Evolutionary conservation across 2,329 filamentous ascomycete genomes (phyloP), one percentile per base, ranked within the genome.

Genomic region (Sporothrix mexicana): DNA sequence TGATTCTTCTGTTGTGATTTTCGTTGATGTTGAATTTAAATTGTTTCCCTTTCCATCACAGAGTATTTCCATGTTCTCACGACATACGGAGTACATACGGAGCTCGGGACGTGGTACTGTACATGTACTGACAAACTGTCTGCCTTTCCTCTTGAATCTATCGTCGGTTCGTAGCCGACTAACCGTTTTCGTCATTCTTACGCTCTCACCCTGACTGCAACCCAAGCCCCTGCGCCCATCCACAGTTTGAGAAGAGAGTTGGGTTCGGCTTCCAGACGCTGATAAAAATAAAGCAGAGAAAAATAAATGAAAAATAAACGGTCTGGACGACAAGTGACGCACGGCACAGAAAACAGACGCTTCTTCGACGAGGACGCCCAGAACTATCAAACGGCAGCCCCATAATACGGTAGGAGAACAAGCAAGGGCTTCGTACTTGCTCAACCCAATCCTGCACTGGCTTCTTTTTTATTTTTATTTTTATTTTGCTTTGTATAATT

Each of bases 361-460:
- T 4, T 20, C 47, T 17, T 13, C 6, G 47, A 43, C 55, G 23
- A 53, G 17, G 23, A 62, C n/a, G 10, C 59, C 55, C 55, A 12
- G 36, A 62, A 62, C 59, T 36, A 45, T 23, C 57, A 61, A 61
- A 41, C 57, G 15, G 57, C 13, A 20, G 61, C 13, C 36, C 41
- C 61, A 25, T 66, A 20, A 23, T 55, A 55, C 51, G 30, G 30
- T 6, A 7, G 30, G 30, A 36, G 30, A 36, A 36, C 30, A 36
- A 3, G 30, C 30, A 36, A 36, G 30, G 30, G 30, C 30, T 36
- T 36, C n/a, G 23, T 47, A 23, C 23, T 30, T 36, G 55, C 23
- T 25, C 25, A 57, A 55, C 47, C 47, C 47, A 51, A 51, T 51
- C 47, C 15, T 51, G 6, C 47, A 25, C 23, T 4, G 53, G 12